Evolutionary conservation across 208 protist genomes (phyloP), one percentile per base, ranked within the genome.

Genomic region (Lotmaria passim): DNA sequence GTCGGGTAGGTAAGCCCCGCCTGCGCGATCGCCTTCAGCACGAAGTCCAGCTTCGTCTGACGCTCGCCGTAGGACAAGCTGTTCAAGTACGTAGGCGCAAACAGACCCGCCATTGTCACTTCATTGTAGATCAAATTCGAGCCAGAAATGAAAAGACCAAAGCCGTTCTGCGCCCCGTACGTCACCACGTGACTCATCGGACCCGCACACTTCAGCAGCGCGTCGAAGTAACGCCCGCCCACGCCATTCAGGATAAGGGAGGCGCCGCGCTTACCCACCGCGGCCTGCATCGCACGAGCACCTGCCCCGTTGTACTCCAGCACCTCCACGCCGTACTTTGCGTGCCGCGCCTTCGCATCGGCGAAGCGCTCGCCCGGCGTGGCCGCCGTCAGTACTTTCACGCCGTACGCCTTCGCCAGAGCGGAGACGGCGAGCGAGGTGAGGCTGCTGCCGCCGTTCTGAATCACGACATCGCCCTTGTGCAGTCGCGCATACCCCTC

Each of bases 401-500:
- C 60, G 47, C 83, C 82, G 26, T 69, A 72, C 8, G 51, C 15
- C 62, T 73, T 71, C 19, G 82, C 84, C 44, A 94, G 69, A 6
- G 84, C 86, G 21, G 89, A 64, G 28, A 94, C 86, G 3, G 89
- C 89, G 6, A 92, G 72, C 8, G 89, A 66, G 36, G 89, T 94
- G 17, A 82, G 63, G 58, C 85, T 91, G 65, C 84, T 91, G 24
- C 89, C 89, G 33, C 89, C 86, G 56, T 91, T 94, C 72, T 94
- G 89, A 11, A 94, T 21, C 14, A 94, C 77, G 19, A 90, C 63
- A 15, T 87, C 59, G 1, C 84, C 84, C 63, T 82, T 84, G 17
- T 65, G 72, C 46, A 94, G 68, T 7, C 65, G 46, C 30, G 78
- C 75, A 57, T 79, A 93, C 21, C 81, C 84, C 23, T 89, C 63